Percentiles rank a stretch among this genome's conserved stretches.
These are phyloP conservation scores for Saccharomycopsis oosterbeekiorum DNA, from an alignment of 805 yeast genomes.

Conservation along the genomic window DNA sequence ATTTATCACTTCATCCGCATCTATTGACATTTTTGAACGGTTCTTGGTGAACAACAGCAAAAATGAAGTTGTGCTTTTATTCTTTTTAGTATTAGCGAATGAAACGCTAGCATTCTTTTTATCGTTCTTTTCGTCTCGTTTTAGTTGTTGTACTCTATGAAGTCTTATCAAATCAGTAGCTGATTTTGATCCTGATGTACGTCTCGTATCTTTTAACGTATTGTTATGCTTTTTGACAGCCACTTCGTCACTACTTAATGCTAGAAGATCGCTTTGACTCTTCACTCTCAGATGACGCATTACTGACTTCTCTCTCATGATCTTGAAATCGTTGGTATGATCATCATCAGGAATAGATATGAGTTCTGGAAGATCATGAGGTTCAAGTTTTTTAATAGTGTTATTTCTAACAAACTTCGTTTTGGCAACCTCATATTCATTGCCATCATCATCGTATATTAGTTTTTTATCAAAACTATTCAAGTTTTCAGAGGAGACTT, in stretches of 20 bases:
- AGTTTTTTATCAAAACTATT: not conserved
- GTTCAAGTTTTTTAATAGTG: not conserved
- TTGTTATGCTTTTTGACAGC: not conserved
- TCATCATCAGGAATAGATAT: not conserved
- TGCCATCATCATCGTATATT: not conserved
- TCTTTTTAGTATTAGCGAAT: not conserved
- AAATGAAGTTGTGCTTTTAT: slow-evolving; percentile 6
- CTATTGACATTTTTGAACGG: not conserved
- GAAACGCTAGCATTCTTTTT: not conserved
- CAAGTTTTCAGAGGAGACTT: not conserved
- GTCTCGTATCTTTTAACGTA: not conserved
- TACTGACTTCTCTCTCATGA: not conserved
- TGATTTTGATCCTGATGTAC: not conserved
- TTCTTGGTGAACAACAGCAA: slow-evolving; percentile 12
- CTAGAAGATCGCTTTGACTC: not conserved
- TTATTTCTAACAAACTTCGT: not conserved
- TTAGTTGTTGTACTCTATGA: not conserved
- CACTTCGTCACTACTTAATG: too few relatives aligned
- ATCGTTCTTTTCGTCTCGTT: not conserved
- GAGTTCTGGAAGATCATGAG: not conserved
- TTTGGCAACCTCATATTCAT: not conserved
- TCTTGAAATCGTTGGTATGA: not conserved
- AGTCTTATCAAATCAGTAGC: not conserved
- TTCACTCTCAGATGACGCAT: not conserved
- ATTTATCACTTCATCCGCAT: slow-evolving; percentile 6